Evolutionary conservation across 257 asterid genomes (phyloP), one percentile per base, ranked within the genome.

Genomic region (Solanum dulcamara): DNA sequence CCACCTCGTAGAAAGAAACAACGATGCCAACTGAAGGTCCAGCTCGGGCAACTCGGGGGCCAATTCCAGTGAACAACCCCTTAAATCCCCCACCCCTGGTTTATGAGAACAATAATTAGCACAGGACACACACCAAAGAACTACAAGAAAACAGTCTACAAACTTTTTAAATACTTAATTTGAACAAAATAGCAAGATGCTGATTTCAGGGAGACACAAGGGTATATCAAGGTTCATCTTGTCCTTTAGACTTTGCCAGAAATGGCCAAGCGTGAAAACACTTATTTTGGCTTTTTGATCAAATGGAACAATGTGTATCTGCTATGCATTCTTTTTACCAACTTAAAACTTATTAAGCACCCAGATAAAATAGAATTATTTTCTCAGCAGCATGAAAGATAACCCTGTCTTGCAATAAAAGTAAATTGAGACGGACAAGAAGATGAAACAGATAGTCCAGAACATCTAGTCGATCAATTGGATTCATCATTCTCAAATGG

Each of bases 11-110:
- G 83, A 89, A 93, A n/a, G 98, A 93, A 83, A 93, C 98, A 15
- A 94, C 97, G 2, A 95, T 94, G 83, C 98, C 98, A 0, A 94
- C 98, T 3, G 98, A 95, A n/a, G 98, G 98, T n/a, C 98, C 98
- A 2, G 97, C 93, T 46, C 97, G 92, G 57, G 92, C 93, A 17
- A 93, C 93, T 59, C 97, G 92, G 4, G 98, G 94, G 11, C 96
- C 92, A 4, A 90, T 93, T 33, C 98, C 98, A 2, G 93, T 87
- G 84, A 91, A 95, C 80, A 93, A 83, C 26, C 98, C 98, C 87
- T 84, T 91, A 33, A 91, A 24, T 1, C 98, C 93, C 86, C 97
- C 98, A 74, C 91, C 96, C 89, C 97, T 94, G 90, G 30, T 85
- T 85, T 79, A 84, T 42, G 77, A 46, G 13, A 24, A 71, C 24